A percentile compares a stretch with the other conserved stretches of the same genome.
Evolutionary conservation across 441 rosid genomes (phyloP).

Genomic region (Cnidoscolus chayamansa): DNA sequence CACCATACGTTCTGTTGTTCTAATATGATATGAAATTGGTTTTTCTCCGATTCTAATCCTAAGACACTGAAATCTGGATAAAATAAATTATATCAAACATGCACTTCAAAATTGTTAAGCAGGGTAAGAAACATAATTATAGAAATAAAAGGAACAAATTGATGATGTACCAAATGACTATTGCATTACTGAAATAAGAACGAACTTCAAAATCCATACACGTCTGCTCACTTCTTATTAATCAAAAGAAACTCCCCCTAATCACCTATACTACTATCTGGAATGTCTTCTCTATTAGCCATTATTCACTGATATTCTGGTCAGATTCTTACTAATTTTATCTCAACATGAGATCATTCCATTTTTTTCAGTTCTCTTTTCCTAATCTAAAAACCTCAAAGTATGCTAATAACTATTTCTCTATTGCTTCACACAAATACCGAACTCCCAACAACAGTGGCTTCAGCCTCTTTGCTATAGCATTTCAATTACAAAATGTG

Average conservation of each 20-base stretch:
- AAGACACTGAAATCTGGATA: too few species aligned
- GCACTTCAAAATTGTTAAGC: too few species aligned
- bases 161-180: not conserved
- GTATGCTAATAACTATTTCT: not conserved
- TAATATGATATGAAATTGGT: too few species aligned
- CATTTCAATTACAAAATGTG: not conserved
- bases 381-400: not conserved
- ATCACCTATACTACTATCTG: not conserved
- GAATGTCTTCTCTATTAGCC: not conserved
- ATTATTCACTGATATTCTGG: not conserved
- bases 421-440: too few species aligned
- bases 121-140: too few species aligned
- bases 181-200: not conserved
- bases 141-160: not conserved
- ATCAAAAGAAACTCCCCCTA: not conserved
- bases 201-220: slow-evolving; percentile 2
- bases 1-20: too few species aligned
- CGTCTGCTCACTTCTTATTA: not conserved
- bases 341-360: not conserved
- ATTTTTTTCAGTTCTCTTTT: not conserved
- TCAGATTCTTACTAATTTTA: not conserved
- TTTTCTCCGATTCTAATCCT: too few species aligned
- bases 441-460: not conserved
- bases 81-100: too few species aligned
- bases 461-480: not conserved